Evolutionary conservation across 768 basidiomycete genomes (phyloP).

Genomic region (Termitomyces titanicus): DNA sequence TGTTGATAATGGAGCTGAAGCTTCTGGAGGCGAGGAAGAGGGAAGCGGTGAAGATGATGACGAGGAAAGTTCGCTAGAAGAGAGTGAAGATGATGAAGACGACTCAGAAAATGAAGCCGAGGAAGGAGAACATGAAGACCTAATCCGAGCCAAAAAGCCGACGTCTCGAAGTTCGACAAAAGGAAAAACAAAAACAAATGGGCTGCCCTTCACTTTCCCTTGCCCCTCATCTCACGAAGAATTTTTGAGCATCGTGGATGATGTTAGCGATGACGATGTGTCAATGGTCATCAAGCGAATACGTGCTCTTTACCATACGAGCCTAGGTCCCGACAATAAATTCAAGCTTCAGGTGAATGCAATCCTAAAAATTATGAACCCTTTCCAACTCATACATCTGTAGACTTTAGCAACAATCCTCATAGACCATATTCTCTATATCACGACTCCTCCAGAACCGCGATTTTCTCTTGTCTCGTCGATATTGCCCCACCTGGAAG

Average conservation of each 20-base stretch:
- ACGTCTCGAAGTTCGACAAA: constrained; percentile 22
- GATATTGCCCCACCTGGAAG: constrained; percentile 74
- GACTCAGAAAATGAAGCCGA: constrained; percentile 30
- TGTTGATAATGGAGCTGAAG: constrained; percentile 34
- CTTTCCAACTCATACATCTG: neutral
- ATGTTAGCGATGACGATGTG: constrained; percentile 67
- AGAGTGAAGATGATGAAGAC: constrained; percentile 33
- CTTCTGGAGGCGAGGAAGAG: constrained; percentile 31
- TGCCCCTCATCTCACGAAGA: constrained; percentile 87
- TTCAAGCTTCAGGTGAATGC: constrained; percentile 78
- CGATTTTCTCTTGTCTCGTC: constrained; percentile 56
- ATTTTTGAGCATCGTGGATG: constrained; percentile 78
- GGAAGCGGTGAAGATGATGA: constrained; percentile 36
- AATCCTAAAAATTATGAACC: neutral
- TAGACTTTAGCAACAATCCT: constrained; percentile 76
- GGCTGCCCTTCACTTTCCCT: constrained; percentile 90
- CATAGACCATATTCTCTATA: constrained; percentile 83
- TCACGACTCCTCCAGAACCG: constrained; percentile 61
- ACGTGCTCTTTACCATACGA: constrained; percentile 87
- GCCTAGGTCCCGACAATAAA: constrained; percentile 89
- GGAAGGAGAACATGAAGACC: constrained; percentile 42
- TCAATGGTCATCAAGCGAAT: constrained; percentile 86
- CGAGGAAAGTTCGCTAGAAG: constrained; percentile 15
- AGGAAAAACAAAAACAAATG: constrained; percentile 35
- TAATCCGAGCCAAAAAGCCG: constrained; percentile 27